Base-by-base conservation (phyloP, 192 early-diverging fungal genomes). In the Endogone sp. region DNA sequence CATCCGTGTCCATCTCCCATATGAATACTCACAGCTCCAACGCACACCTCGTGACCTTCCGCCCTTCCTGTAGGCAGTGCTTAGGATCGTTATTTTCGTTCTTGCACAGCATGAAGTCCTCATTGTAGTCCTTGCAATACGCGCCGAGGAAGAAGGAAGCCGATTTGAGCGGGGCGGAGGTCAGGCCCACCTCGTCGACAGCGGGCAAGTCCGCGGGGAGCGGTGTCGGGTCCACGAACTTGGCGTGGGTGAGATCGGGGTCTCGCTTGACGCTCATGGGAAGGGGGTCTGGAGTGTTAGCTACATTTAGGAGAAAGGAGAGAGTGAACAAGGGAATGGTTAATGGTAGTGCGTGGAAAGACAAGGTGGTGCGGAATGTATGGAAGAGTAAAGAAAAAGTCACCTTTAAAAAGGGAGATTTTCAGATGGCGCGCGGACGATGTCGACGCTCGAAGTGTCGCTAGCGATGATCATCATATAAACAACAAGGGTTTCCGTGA, bases 81-180 rank as follows among this genome's bases (percentile, higher is more conserved):
- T 85, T 77, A 8, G 97, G 97, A 72, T 97, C 91, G 63, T 88
- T 86, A 76, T 84, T 91, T 68, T 97, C 94, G 72, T 88, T 85
- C 83, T 97, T 99, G 86, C 97, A 99, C 44, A 93, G 84, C 91
- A 99, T 94, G 73, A 93, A 99, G 75, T 99, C 97, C 70, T 97
- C 94, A 71, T 89, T 92, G 84, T 92, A 96, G 58, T 92, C 91
- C 72, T 92, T 90, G 91, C 97, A 99, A 75, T 86, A 86, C 37
- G 83, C 74, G 29, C 92, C 93, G 73, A 97, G 91, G 75, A 92
- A 93, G 77, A 92, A 97, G n/a, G 95, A 84, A 63, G 94, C 94
- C 24, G 95, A 95, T 76, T 92, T 91, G 32, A 99, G 81, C 16
- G 95, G 94, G 22, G 95, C 95, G 16, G 94, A 94, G 25, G 95